Base-by-base conservation (phyloP, 257 asterid species). In the Thymus mandschuricus region DNA sequence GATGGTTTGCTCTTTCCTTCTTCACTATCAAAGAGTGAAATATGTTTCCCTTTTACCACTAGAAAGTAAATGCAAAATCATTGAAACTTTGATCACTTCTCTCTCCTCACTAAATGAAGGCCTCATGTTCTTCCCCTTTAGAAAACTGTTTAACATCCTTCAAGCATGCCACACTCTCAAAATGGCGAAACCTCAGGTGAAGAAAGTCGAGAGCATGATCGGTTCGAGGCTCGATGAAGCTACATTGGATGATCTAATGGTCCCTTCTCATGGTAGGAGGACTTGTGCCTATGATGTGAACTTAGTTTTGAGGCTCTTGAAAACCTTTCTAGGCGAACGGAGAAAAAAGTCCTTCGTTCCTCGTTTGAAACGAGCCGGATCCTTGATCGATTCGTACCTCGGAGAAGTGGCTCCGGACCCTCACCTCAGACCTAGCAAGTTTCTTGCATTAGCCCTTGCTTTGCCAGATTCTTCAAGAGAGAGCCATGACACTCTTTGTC, bases 381-480 rank as follows among this genome's bases (percentile, higher is more conserved):
- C 6, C 33, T 82, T 89, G 81, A 75, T 83, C 4, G 95, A 89
- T 68, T 67, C 58, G 57, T 89, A 83, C 77, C 78, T 86, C 27
- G 74, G 70, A 46, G 91, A 89, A 83, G 88, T 86, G 30, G 86
- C 95, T 10, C 92, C 96, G 46, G 96, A 89, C 80, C 86, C 83
- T 6, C 28, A 12, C 54, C 79, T 89, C 9, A 71, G 66, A 43
- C 84, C 87, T 50, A 49, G 69, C 52, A 84, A 80, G 74, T 87
- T 89, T 70, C 52, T 71, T 45, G 81, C 83, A 34, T 76, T 89
- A 75, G 82, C 64, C 13, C 72, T 75, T 35, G 69, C 76, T 7
- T 48, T 86, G 10, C 92, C 96, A 2, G 85, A 82, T 63, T 45
- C 64, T 33, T 83, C 90, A 50, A 80, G 96, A 76, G 88, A 80